These are phyloP conservation scores for Pythium phragmiticola DNA, from an alignment of 352 stramenopile species.

Conservation along the genomic window DNA sequence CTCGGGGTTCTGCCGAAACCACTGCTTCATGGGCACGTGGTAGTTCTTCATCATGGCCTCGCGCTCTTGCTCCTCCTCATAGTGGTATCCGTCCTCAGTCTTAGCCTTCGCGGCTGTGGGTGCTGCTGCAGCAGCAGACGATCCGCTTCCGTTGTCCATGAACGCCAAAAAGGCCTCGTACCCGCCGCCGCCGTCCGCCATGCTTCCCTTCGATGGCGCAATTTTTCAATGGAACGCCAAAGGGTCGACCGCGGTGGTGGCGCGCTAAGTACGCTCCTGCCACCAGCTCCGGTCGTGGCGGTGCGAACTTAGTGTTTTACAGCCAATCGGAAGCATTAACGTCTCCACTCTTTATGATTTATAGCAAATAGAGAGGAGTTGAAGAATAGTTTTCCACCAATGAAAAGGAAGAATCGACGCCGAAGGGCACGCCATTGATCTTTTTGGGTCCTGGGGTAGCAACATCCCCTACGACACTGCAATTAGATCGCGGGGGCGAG, in stretches of 20 bases:
- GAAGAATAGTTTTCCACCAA: slow-evolving; percentile 11
- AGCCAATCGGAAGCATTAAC: neutral
- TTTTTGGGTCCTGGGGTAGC: slow-evolving; percentile 2
- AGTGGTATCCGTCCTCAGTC: slow-evolving; percentile 58
- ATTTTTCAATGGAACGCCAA: neutral
- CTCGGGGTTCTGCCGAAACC: slow-evolving; percentile 68
- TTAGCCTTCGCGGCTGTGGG: slow-evolving; percentile 2
- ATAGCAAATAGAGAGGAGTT: neutral
- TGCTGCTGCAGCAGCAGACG: neutral
- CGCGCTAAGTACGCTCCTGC: neutral
- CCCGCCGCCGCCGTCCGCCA: slow-evolving; percentile 52
- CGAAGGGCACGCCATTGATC: slow-evolving; percentile 33
- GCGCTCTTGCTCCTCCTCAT: slow-evolving; percentile 86
- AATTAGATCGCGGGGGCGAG: neutral
- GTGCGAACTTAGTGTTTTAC: neutral
- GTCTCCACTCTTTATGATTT: neutral
- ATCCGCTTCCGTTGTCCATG: slow-evolving; percentile 12
- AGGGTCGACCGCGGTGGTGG: neutral
- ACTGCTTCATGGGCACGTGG: slow-evolving; percentile 87
- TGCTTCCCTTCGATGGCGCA: slow-evolving; percentile 16
- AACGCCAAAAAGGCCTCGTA: slow-evolving; percentile 79
- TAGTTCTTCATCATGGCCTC: slow-evolving; percentile 89
- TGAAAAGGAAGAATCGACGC: slow-evolving; percentile 4
- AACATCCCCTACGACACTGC: slow-evolving; percentile 4
- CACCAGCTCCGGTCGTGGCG: neutral